Evolutionary conservation across 495 filamentous ascomycete species (phyloP), one percentile per base, ranked within the genome.

Genomic region (Halenospora varia): DNA sequence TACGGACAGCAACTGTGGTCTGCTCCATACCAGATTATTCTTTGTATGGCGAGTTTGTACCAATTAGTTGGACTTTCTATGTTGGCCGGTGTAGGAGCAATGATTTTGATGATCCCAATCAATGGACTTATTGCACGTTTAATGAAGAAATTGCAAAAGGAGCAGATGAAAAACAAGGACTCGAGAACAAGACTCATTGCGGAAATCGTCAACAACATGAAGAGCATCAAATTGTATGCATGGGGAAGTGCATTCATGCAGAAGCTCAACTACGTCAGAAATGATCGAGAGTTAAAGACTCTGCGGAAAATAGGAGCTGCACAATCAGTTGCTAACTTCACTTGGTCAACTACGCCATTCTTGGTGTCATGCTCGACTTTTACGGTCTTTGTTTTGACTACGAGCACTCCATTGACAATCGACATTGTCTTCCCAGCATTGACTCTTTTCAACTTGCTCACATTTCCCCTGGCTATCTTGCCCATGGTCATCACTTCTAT

Each of bases 91-190:
- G 85, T 99, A 53, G 95, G 75, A 48, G 90, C 90, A 25, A 99
- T 99, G 95, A 81, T 99, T 62, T 67, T 96, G 62, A 97, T 97
- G 93, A 92, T 99, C 61, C 95, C 95, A 15, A 74, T 97, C 63
- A 97, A 99, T 70, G 95, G 95, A 48, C 71, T 93, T 51, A 95
- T 97, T 70, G 95, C 95, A 15, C 81, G 85, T 54, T 73, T 95
- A 62, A 96, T 96, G 91, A 97, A 97, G 73, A 90, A 76, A 20
- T 74, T 99, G 49, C 95, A 97, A 68, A 96, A 96, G 69, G 73
- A 81, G 56, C 95, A 99, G 73, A 99, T 99, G 95, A 96, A 93
- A 76, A 97, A 97, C 73, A 99, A 99, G 72, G 95, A 99, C 65
- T 82, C 92, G 8, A 84, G 95, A 59, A 96, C 94, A 23, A 78